Base-by-base conservation (phyloP, 2,329 filamentous ascomycete species). In the Drechslerella stenobrocha region DNA sequence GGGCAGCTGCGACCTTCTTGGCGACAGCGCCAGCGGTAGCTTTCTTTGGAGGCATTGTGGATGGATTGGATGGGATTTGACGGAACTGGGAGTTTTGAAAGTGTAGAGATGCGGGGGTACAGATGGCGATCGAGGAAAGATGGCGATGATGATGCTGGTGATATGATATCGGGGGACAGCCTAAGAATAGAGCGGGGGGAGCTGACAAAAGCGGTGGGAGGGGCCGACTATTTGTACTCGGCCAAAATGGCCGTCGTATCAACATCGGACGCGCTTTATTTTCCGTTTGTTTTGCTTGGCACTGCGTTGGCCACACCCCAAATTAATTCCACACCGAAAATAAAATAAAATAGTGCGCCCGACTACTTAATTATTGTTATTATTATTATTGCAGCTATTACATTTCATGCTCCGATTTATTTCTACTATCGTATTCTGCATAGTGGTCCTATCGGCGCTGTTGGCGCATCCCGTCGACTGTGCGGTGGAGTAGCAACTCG, bases 1-100 rank as follows among this genome's bases (percentile, higher is more conserved):
- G 26, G 13, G 63, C 55, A 3, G 63, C 45, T 8, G 63, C 55
- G 5, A 55, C 55, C 55, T 59, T 60, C 55, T 67, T 67, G 9
- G 63, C 53, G 9, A 48, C 30, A 22, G 28, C 28, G 11, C 28
- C 28, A 30, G 30, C 23, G 45, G 46, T 67, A 13, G 63, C 55
- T 52, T 67, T 67, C 63, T 67, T 67, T 67, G 63, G 63, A 35
- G 63, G 63, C 63, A 67, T 67, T 51, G n/a, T 67, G 42, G 30
- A 1, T 6, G 15, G 4, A 52, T 52, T 48, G 32, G n/a, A 32
- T 47, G 58, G 18, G 26, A 45, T 45, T 20, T 15, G 22, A 23
- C 26, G 9, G 30, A 32, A 26, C 24, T 28, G n/a, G 8, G 15
- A 20, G 34, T 8, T 20, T 23, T 20, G 46, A 6, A 9, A 32